Evolutionary conservation across 2,329 filamentous ascomycete species (phyloP).

Genomic region (Tolypocladium tundrense): DNA sequence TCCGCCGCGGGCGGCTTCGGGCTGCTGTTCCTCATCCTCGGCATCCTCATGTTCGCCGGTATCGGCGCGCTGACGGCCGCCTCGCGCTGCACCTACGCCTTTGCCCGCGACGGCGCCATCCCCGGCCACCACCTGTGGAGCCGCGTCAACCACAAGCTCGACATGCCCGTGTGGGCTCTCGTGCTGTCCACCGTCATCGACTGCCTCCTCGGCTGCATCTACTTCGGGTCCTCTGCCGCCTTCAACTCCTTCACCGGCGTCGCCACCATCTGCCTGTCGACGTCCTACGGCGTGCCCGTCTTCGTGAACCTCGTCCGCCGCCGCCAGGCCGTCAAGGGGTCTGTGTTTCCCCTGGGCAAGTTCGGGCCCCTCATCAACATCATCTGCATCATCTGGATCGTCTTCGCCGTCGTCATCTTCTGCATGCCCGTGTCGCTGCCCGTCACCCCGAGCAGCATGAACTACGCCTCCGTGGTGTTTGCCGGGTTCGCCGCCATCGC

Average conservation of each 20-base stretch:
- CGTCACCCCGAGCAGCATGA: constrained; percentile 48
- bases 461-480: constrained; percentile 58
- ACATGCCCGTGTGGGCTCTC: constrained; percentile 62
- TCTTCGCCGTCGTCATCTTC: constrained; percentile 60
- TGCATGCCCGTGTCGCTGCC: constrained; percentile 61
- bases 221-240: constrained; percentile 66
- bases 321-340: constrained; percentile 54
- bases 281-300: constrained; percentile 68
- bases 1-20: constrained; percentile 65
- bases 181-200: constrained; percentile 58
- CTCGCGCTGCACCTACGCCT: constrained; percentile 65
- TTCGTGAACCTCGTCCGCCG: constrained; percentile 58
- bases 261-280: constrained; percentile 67
- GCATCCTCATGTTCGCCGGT: constrained; percentile 68
- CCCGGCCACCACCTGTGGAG: constrained; percentile 59
- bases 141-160: constrained; percentile 52
- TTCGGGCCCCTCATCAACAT: constrained; percentile 61
- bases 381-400: constrained; percentile 60
- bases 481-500: constrained; percentile 51
- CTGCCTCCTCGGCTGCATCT: constrained; percentile 65
- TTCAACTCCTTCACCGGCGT: constrained; percentile 75
- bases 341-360: constrained; percentile 56
- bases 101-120: constrained; percentile 65
- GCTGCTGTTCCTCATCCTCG: constrained; percentile 64
- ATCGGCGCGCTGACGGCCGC: constrained; percentile 66